phyloP scores from a whole-genome alignment of 208 protist genomes.

The Trypanosomatidae sp. region DNA sequence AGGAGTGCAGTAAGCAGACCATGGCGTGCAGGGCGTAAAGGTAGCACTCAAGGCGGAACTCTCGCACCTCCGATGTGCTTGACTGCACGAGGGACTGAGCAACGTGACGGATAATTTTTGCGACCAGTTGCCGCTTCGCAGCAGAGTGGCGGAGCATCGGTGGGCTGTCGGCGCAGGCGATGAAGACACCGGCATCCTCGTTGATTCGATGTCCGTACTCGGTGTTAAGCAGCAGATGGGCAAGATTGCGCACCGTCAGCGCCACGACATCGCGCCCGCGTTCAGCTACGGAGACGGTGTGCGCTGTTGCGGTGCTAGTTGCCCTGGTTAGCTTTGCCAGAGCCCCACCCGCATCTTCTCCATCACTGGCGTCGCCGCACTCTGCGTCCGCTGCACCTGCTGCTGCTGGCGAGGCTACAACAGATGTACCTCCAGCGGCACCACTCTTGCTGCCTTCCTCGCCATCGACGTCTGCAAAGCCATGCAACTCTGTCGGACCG shows the following conservation, averaged over 20 bases:
- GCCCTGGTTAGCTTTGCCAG: not conserved
- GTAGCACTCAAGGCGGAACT: conserved; percentile 45
- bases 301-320: not conserved
- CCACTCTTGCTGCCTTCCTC: conserved; percentile 3
- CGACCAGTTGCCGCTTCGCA: conserved; percentile 17
- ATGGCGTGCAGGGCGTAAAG: conserved; percentile 65
- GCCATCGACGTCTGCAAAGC: conserved; percentile 11
- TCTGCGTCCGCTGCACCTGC: not conserved
- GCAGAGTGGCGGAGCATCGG: conserved; percentile 26
- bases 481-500: conserved; percentile 18
- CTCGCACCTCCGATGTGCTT: not conserved
- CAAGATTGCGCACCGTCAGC: conserved; percentile 56
- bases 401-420: not conserved
- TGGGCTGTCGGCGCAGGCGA: not conserved
- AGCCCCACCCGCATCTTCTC: not conserved
- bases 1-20: conserved; percentile 70
- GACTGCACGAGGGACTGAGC: conserved; percentile 22
- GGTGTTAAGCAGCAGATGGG: conserved; percentile 48
- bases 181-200: conserved; percentile 8
- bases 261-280: conserved; percentile 46
- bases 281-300: conserved; percentile 16
- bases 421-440: conserved; percentile 6
- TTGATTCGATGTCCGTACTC: conserved; percentile 44
- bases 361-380: not conserved
- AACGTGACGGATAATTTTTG: conserved; percentile 15